Base-by-base conservation (phyloP, 495 filamentous ascomycete genomes). In the Halenospora varia region DNA sequence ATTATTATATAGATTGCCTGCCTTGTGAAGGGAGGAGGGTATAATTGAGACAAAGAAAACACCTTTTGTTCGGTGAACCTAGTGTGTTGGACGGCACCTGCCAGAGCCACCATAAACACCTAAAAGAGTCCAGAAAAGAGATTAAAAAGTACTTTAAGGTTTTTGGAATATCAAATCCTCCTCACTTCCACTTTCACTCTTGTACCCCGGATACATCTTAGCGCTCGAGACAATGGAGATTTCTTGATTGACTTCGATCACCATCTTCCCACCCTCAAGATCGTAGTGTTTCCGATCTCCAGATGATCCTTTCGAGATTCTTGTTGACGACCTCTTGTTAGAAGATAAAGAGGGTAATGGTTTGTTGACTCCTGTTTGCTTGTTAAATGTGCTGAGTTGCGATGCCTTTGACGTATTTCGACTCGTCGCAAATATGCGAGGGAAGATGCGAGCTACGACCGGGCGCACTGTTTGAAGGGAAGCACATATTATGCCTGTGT, bases 391-490 rank as follows among this genome's bases (percentile, higher is more conserved):
- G 29, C 13, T 35, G 13, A 35, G 29, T 13, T 35, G 6, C 6
- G 29, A 35, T n/a, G n/a, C 6, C 29, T 35, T 6, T 35, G 4
- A 4, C 13, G 4, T 35, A 13, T 35, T 35, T 35, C 6, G 29
- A 13, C 29, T 35, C 49, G 49, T 29, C 20, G 55, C 51, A 15
- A 78, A 62, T 22, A 75, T 41, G 15, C 62, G 45, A 2, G 77
- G 76, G 49, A 75, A 68, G 18, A 64, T 60, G 1, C 60, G 45
- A 26, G 63, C 67, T 52, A 77, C 66, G 15, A 78, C 55, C 0
- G 71, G 71, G 9, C 72, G 73, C 19, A 81, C 61, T 1, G 78
- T 77, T 23, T 29, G 48, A 17, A 66, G 59, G 19, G 62, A 65
- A 4, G 70, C 66, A 41, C 68, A 70, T 48, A 70, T 61, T n/a